Conservation (phyloP, 2,329 filamentous ascomycete species). For the Phyllosticta citribraziliensis region DNA sequence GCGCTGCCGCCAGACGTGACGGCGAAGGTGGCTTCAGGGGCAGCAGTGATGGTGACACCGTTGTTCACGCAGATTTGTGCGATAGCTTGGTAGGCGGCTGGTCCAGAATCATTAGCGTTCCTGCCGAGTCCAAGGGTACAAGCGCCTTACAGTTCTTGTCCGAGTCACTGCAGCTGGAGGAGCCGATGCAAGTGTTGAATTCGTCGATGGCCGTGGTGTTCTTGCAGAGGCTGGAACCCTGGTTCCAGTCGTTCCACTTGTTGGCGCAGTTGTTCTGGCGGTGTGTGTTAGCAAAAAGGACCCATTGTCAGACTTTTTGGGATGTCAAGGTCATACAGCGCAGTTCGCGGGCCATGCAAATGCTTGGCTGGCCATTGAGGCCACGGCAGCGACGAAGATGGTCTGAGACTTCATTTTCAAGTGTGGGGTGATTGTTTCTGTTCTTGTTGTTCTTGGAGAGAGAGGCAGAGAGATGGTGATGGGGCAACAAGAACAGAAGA, state of each 20-base stretch:
- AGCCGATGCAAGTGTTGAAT: constrained; percentile 17
- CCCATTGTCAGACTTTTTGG: neutral
- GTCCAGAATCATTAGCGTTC: neutral
- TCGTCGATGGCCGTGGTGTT: constrained; percentile 14
- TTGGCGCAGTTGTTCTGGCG: neutral
- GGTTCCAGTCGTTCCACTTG: neutral
- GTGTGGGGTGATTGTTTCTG: neutral
- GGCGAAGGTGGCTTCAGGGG: constrained; percentile 16
- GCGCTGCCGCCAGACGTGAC: neutral
- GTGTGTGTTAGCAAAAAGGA: neutral
- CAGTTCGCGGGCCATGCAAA: constrained; percentile 5
- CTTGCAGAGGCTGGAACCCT: constrained; percentile 13
- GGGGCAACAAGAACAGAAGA: neutral
- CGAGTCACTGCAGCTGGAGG: constrained; percentile 13
- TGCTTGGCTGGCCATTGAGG: constrained; percentile 1
- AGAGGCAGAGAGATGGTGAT: constrained; percentile 1
- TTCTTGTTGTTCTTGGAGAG: constrained; percentile 19
- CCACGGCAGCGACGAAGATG: constrained; percentile 3
- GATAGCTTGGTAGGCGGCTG: constrained; percentile 15
- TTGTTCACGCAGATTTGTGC: constrained; percentile 20
- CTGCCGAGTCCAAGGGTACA: neutral
- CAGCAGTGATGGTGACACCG: constrained; percentile 16
- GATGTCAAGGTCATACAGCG: neutral
- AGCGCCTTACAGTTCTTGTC: constrained; percentile 15
- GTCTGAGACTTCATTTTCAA: constrained; percentile 9